These are phyloP conservation scores for Sporisorium graminicola DNA, from an alignment of 1,284 basidiomycete genomes.

Conservation along the genomic window DNA sequence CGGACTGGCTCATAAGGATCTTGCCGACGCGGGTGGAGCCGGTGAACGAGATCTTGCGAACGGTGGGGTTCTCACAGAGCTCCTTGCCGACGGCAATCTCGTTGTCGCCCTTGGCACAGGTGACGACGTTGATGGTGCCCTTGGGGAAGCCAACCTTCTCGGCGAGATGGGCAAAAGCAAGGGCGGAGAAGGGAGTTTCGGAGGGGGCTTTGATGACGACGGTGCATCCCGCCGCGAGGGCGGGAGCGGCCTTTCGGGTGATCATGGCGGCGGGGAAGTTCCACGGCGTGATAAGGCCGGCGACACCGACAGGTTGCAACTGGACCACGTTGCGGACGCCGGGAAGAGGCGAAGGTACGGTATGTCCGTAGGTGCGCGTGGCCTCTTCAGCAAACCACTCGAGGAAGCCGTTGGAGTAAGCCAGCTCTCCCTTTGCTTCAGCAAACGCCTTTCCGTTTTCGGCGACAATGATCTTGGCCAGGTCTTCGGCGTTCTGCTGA, in stretches of 20 bases:
- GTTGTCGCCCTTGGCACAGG: slow-evolving; percentile 80
- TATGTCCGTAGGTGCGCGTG: slow-evolving; percentile 75
- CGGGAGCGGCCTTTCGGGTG: slow-evolving; percentile 86
- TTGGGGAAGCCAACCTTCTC: slow-evolving; percentile 90
- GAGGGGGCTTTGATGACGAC: slow-evolving; percentile 94
- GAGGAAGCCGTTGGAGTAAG: slow-evolving; percentile 66
- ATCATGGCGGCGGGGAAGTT: slow-evolving; percentile 73
- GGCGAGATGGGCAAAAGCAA: slow-evolving; percentile 87
- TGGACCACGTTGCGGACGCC: slow-evolving; percentile 83
- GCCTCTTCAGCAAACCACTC: slow-evolving; percentile 67
- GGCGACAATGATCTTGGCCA: slow-evolving; percentile 67
- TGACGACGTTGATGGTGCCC: slow-evolving; percentile 94
- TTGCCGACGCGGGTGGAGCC: slow-evolving; percentile 91
- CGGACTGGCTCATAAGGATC: slow-evolving; percentile 83
- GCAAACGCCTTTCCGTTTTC: slow-evolving; percentile 67
- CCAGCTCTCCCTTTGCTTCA: slow-evolving; percentile 67
- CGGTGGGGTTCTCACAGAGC: slow-evolving; percentile 73
- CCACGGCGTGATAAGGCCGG: slow-evolving; percentile 71
- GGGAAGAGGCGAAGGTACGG: slow-evolving; percentile 82
- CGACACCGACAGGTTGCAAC: slow-evolving; percentile 87
- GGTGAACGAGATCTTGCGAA: slow-evolving; percentile 94
- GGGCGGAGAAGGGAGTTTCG: slow-evolving; percentile 92
- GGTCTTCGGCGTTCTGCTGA: slow-evolving; percentile 60
- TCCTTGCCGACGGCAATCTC: slow-evolving; percentile 82
- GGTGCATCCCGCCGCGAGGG: slow-evolving; percentile 93